phyloP scores from a whole-genome alignment of 495 filamentous ascomycete species.

The Xylaria castorea region DNA sequence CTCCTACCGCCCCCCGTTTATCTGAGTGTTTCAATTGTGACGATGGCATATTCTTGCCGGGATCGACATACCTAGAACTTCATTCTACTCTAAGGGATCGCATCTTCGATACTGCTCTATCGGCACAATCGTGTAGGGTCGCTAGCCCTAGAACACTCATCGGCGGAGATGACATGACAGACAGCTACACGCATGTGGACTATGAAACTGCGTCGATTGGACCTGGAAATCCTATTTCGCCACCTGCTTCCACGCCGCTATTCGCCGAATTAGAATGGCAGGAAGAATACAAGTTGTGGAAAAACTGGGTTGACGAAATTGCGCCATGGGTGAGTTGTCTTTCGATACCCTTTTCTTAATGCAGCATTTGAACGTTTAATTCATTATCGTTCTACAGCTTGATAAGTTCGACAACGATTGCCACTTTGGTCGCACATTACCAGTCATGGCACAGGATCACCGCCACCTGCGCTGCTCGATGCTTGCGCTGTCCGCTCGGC shows the following conservation, averaged over 20 bases:
- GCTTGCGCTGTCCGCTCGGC: slow-evolving; percentile 10
- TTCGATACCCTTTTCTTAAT: neutral
- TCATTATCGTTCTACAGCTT: neutral
- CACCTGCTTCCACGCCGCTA: neutral
- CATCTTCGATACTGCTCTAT: slow-evolving; percentile 6
- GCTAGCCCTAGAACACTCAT: neutral
- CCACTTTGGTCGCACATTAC: slow-evolving; percentile 11
- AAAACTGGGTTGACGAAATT: slow-evolving; percentile 16
- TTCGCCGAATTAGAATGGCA: neutral
- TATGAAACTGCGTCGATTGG: neutral
- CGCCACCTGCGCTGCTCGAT: neutral
- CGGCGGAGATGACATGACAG: neutral
- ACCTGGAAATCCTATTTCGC: neutral
- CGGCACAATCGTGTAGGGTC: neutral
- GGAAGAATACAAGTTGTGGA: slow-evolving; percentile 9
- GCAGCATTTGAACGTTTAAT: too few relatives aligned
- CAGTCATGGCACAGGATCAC: neutral
- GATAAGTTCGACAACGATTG: slow-evolving; percentile 9
- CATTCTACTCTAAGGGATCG: slow-evolving; percentile 2
- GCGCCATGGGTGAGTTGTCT: slow-evolving; percentile 7
- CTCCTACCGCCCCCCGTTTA: neutral
- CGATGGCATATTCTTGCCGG: slow-evolving; percentile 10
- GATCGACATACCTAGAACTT: slow-evolving; percentile 1
- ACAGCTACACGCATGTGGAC: neutral
- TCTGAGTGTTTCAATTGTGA: neutral